Evolutionary conservation across 495 filamentous ascomycete species (phyloP).

Genomic region (Penicillium longicatenatum): DNA sequence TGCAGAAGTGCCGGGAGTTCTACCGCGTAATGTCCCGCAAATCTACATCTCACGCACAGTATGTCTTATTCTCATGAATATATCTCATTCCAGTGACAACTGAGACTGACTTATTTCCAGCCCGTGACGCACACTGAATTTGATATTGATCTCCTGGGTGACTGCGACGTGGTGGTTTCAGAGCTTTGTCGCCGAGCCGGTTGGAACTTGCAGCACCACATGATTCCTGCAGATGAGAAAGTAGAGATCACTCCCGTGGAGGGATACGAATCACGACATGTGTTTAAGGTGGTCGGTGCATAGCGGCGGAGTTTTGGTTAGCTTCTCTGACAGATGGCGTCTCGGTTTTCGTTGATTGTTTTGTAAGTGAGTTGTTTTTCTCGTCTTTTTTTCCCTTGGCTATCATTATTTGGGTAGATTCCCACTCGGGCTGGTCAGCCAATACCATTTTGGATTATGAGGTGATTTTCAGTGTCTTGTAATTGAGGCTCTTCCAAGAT

Average conservation of each 20-base stretch:
- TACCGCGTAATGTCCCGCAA: constrained; percentile 81
- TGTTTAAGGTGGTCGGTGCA: constrained; percentile 56
- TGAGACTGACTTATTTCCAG: constrained; percentile 33
- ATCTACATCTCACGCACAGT: constrained; percentile 89
- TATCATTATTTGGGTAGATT: background rate
- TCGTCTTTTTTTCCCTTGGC: background rate
- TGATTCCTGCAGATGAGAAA: constrained; percentile 72
- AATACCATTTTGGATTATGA: background rate
- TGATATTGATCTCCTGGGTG: constrained; percentile 90
- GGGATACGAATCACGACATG: constrained; percentile 66
- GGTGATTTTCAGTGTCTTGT: background rate
- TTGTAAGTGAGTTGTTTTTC: background rate
- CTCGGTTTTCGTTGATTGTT: constrained; percentile 7
- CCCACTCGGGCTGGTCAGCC: background rate
- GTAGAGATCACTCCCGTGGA: constrained; percentile 59
- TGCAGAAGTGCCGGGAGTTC: constrained; percentile 79
- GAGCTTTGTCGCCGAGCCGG: constrained; percentile 84
- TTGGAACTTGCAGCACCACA: constrained; percentile 88
- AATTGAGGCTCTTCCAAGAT: background rate
- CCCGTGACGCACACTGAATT: constrained; percentile 89
- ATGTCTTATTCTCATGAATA: constrained; percentile 27
- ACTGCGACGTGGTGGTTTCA: constrained; percentile 88
- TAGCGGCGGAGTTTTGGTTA: constrained; percentile 46
- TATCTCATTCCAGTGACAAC: background rate
- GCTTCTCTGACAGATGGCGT: constrained; percentile 34